Conservation (phyloP, 1,139 yeast genomes). For the Pichia sp. region DNA sequence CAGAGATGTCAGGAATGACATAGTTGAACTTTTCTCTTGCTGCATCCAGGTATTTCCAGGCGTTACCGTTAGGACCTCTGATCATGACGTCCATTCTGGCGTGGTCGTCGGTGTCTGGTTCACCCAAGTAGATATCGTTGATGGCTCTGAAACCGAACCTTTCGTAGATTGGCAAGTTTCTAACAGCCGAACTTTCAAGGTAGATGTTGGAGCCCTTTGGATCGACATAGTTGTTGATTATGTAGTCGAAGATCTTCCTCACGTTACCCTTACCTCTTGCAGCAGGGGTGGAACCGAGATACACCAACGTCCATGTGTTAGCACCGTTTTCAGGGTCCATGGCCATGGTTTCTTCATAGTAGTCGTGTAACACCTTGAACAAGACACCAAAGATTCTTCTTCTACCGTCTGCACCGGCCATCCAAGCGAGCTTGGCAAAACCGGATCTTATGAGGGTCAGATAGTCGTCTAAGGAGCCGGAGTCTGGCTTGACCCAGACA, state of each 20-base stretch:
- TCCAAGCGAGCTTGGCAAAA: slow-evolving; percentile 51
- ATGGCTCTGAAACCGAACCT: slow-evolving; percentile 54
- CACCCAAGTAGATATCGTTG: slow-evolving; percentile 51
- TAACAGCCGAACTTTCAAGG: slow-evolving; percentile 55
- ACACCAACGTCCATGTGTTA: slow-evolving; percentile 56
- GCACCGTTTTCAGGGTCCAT: slow-evolving; percentile 32
- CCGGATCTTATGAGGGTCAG: slow-evolving; percentile 56
- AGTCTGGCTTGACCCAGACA: slow-evolving; percentile 57
- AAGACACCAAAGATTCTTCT: slow-evolving; percentile 54
- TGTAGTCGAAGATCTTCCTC: slow-evolving; percentile 54
- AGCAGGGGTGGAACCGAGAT: slow-evolving; percentile 54
- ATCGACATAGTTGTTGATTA: slow-evolving; percentile 53
- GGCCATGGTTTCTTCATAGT: slow-evolving; percentile 34
- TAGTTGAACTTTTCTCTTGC: slow-evolving; percentile 26
- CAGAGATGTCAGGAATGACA: slow-evolving; percentile 23
- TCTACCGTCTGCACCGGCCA: slow-evolving; percentile 52
- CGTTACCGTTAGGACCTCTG: slow-evolving; percentile 44
- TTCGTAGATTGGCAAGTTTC: slow-evolving; percentile 57
- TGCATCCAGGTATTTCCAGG: slow-evolving; percentile 31
- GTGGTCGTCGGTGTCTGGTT: slow-evolving; percentile 38
- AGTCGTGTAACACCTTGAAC: slow-evolving; percentile 56
- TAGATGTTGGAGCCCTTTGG: slow-evolving; percentile 44
- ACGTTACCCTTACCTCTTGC: slow-evolving; percentile 71
- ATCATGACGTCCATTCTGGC: slow-evolving; percentile 62
- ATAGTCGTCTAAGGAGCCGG: slow-evolving; percentile 47